Conservation (phyloP, 2,329 filamentous ascomycete genomes). For the Reticulascus tulasneorum region DNA sequence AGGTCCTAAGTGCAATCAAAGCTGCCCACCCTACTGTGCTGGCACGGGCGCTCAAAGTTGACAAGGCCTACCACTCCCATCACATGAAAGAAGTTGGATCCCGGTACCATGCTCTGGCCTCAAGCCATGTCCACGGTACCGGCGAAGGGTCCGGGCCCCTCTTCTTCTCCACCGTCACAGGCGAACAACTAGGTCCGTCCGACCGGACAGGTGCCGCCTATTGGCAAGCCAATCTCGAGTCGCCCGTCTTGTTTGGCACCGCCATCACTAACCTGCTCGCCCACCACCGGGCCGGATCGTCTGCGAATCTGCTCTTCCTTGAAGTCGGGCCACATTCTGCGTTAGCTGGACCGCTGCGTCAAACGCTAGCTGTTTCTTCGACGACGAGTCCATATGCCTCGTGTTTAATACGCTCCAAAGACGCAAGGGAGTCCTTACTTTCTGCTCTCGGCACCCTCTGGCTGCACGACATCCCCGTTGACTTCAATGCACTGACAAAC, state of each 20-base stretch:
- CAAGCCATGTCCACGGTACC: not conserved
- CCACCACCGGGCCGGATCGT: not conserved
- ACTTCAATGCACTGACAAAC: constrained; percentile 2
- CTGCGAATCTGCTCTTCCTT: constrained; percentile 18
- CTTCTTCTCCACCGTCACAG: constrained; percentile 7
- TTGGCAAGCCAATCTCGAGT: constrained; percentile 14
- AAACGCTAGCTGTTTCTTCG: constrained; percentile 26
- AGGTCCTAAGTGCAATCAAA: constrained; percentile 15
- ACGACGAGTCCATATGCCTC: constrained; percentile 30
- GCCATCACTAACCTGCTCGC: constrained; percentile 10
- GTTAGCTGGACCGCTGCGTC: constrained; percentile 7
- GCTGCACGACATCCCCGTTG: constrained; percentile 27
- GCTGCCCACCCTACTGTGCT: constrained; percentile 12
- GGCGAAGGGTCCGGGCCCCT: not conserved
- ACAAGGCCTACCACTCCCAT: constrained; percentile 26
- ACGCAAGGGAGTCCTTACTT: constrained; percentile 40
- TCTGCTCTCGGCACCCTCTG: constrained; percentile 30
- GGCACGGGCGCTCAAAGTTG: constrained; percentile 19
- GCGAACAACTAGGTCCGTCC: not conserved
- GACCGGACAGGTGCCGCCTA: constrained; percentile 6
- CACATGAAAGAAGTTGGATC: constrained; percentile 7
- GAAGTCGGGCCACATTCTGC: constrained; percentile 15
- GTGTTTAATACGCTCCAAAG: constrained; percentile 46
- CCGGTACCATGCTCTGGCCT: constrained; percentile 4
- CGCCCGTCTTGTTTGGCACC: constrained; percentile 10